Evolutionary conservation across 2,329 filamentous ascomycete genomes (phyloP).

Genomic region (Erysiphe neolycopersici): DNA sequence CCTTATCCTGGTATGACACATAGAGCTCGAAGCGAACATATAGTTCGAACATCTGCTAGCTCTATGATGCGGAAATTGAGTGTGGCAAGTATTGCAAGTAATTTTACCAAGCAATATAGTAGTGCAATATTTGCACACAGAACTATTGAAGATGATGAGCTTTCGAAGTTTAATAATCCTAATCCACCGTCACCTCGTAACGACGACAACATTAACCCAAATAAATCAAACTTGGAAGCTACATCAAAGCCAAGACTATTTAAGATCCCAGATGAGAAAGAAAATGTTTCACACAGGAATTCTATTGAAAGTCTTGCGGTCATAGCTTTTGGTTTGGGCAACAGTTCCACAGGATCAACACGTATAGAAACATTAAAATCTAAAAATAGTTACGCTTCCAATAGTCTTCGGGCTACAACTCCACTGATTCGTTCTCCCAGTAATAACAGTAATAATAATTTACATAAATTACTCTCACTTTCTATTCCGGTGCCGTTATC

Average conservation of each 20-base stretch:
- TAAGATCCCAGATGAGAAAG: conserved; percentile 11
- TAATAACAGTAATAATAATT: conserved; percentile 6
- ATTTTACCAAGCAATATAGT: conserved; percentile 42
- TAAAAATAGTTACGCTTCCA: conserved; percentile 9
- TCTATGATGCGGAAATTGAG: conserved; percentile 75
- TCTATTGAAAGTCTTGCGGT: conserved; percentile 5
- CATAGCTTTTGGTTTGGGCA: conserved; percentile 2
- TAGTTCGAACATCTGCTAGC: conserved; percentile 54
- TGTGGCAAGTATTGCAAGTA: conserved; percentile 50
- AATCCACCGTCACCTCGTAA: neutral
- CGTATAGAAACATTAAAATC: conserved; percentile 7
- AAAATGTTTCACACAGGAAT: conserved; percentile 5
- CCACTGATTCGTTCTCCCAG: conserved; percentile 9
- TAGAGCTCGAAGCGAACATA: conserved; percentile 37
- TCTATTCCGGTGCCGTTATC: conserved; percentile 3
- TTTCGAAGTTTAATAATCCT: conserved; percentile 2
- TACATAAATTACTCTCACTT: conserved; percentile 1
- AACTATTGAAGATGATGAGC: conserved; percentile 6
- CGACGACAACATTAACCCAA: conserved; percentile 2
- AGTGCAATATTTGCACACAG: conserved; percentile 11
- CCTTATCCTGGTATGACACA: conserved; percentile 60
- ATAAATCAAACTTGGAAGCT: conserved; percentile 6
- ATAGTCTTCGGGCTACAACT: conserved; percentile 9
- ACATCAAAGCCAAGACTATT: conserved; percentile 6
- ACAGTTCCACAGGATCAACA: conserved; percentile 6